Base-by-base conservation (phyloP, 2,329 filamentous ascomycete genomes). In the Arachnomyces sp. region DNA sequence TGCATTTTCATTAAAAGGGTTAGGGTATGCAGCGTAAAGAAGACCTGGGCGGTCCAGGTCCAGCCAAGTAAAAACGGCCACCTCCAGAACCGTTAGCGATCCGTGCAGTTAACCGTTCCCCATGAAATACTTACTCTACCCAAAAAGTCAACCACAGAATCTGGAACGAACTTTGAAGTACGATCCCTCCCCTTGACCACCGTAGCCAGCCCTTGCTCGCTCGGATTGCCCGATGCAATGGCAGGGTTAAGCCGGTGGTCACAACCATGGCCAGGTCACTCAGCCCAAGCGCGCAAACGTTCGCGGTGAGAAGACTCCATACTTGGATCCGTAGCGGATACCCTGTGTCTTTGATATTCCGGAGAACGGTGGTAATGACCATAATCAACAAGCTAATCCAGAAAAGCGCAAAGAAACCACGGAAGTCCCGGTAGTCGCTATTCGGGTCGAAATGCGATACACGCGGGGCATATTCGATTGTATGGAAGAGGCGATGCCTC, bases 1-100 rank as follows among this genome's bases (percentile, higher is more conserved):
- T 98, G 92, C 80, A 96, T 92, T 72, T 98, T 98, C 92, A 98
- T 98, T 37, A 95, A 79, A 14, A 98, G 73, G 6, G 86, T 83
- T 65, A 98, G 79, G 32, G 88, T 83, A 63, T 98, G 92, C 28
- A 98, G 72, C 8, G 89, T 83, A 52, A 98, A 77, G 62, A 93
- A 98, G 30, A 98, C 92, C 58, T 96, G 92, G 2, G 90, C 82
- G 0, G 92, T 98, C 92, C 92, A 98, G 2, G 88, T 86, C 92
- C 92, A 98, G 38, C 84, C 74, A 7, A 93, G 72, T 52, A 82
- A 63, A 50, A 96, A 96, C 0, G 92, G 92, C 57, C 88, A 79
- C 16, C 12, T 21, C 14, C 7, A 16, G 17, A 16, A n/a, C 12
- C 7, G 17, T 21, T 17, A 35, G 15, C 11, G n/a, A 38, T 4